phyloP scores from a whole-genome alignment of 805 yeast genomes.

The Clavispora santaluciae region DNA sequence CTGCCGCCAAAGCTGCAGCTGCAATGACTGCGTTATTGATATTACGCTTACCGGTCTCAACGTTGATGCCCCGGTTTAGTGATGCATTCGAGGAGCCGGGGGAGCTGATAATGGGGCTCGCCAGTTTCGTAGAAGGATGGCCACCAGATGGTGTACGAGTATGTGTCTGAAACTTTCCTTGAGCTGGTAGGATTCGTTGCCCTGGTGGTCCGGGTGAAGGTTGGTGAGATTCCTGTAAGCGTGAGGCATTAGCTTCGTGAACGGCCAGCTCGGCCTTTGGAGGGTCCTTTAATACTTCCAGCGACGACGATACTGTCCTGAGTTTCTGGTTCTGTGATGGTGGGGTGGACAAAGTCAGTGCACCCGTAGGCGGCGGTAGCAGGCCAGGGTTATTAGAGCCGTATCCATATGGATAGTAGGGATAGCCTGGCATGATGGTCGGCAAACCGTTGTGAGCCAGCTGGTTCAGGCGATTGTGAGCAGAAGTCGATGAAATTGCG shows the following conservation, averaged over 20 bases:
- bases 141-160: conserved; percentile 23
- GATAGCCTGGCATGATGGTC: background rate
- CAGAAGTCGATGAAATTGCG: background rate
- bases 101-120: conserved; percentile 11
- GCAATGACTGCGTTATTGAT: conserved; percentile 60
- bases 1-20: conserved; percentile 80
- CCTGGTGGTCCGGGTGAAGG: background rate
- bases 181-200: conserved; percentile 8
- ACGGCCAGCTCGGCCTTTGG: background rate
- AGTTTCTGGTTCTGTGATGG: background rate
- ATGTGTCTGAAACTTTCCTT: conserved; percentile 20
- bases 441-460: background rate
- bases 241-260: background rate
- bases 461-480: background rate
- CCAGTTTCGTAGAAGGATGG: background rate
- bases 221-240: too few species aligned
- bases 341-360: background rate
- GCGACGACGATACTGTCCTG: background rate
- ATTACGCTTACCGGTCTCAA: conserved; percentile 29
- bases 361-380: background rate
- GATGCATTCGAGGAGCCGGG: conserved; percentile 49
- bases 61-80: conserved; percentile 32
- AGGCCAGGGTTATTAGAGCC: background rate
- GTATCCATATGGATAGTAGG: background rate
- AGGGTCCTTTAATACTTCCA: background rate